phyloP scores from a whole-genome alignment of 768 basidiomycete genomes.

The Boletus pseudopeckii region DNA sequence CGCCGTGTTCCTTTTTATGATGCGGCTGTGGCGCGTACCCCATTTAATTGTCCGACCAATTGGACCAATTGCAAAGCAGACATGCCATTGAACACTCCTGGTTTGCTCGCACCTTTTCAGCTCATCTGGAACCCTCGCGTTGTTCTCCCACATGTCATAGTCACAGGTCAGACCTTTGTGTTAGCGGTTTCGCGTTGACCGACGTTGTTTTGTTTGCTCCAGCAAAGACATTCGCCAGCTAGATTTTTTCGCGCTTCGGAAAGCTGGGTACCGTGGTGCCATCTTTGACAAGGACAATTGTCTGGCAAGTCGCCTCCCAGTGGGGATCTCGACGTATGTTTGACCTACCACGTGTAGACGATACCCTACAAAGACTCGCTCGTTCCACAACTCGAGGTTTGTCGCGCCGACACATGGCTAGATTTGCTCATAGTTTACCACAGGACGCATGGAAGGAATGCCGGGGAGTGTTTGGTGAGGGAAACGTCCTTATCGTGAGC shows the following conservation, averaged over 20 bases:
- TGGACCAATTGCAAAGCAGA: neutral
- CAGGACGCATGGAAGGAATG: conserved; percentile 78
- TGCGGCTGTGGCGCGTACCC: neutral
- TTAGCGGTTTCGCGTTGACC: neutral
- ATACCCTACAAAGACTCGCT: conserved; percentile 72
- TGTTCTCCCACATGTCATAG: conserved; percentile 57
- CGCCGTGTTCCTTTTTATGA: neutral
- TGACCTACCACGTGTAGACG: conserved; percentile 49
- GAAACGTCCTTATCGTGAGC: conserved; percentile 85
- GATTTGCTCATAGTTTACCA: neutral
- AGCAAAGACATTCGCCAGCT: conserved; percentile 83
- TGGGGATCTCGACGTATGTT: too few relatives aligned
- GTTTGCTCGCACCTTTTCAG: conserved; percentile 67
- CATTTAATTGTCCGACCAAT: neutral
- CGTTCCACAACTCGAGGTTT: conserved; percentile 71
- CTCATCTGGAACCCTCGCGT: conserved; percentile 64
- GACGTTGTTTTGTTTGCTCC: conserved; percentile 19
- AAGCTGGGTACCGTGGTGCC: conserved; percentile 81
- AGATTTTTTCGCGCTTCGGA: conserved; percentile 68
- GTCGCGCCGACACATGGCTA: conserved; percentile 11
- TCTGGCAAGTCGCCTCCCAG: conserved; percentile 50
- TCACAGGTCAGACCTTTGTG: conserved; percentile 53
- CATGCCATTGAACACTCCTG: conserved; percentile 78
- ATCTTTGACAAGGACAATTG: conserved; percentile 99
- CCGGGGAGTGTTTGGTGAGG: conserved; percentile 65